Evolutionary conservation across 371 early-diverging fungal species (phyloP), one percentile per base, ranked within the genome.

Genomic region (Lichtheimia ramosa): DNA sequence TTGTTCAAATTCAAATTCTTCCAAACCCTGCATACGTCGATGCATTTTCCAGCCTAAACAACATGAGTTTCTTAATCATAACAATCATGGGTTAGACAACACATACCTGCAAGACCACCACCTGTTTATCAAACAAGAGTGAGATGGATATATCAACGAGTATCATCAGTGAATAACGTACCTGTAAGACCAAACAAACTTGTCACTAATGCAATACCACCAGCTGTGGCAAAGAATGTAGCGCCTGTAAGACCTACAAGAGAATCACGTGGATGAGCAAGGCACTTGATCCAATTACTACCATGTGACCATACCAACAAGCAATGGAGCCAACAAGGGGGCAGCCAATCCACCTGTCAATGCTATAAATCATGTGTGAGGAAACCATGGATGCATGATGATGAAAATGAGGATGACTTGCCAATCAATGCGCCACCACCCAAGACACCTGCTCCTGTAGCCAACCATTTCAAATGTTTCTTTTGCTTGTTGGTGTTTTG

Each of bases 311-410:
- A 23, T 59, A 58, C 71, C 79, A 12, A 73, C 82, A 21, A 87
- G 65, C 0, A 84, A 64, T 39, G 83, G 83, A 5, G 83, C 86
- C 21, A 89, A 72, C 25, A 87, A 54, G 4, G 89, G 89, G 13
- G 89, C 87, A 3, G 89, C 89, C 43, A 89, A 58, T 21, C 89
- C 89, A 20, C 89, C 89, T 0, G 89, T 87, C 53, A 89, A 58
- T 3, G 79, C 79, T 76, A 54, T 50, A 10, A 14, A 53, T 13
- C 15, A 46, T 21, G 21, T 16, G 15, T 18, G 10, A 46, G 46
- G 20, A 7, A 46, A 46, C n/a, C 3, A 20, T 5, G 46, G 46
- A 46, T 18, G 46, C 6, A 1, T 5, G 6, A 18, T 21, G 21
- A 21, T 46, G 46, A 7, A 2, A 10, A 8, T 16, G 12, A 18